phyloP scores from a whole-genome alignment of 2,329 filamentous ascomycete species.

The Ophiocordyceps polyrhachis-furcata region DNA sequence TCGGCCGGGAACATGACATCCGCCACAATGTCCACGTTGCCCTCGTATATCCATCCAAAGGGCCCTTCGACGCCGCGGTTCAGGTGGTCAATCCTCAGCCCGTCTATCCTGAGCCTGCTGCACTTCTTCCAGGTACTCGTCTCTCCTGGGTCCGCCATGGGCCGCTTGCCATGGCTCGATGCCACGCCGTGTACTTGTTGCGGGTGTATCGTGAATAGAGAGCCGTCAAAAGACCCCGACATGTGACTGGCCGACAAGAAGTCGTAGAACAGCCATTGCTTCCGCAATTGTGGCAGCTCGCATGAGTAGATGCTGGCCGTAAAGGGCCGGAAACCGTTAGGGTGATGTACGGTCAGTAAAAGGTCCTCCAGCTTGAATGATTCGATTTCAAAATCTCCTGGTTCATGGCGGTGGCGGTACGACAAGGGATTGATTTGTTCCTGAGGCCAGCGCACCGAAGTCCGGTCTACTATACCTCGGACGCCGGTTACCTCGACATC shows the following conservation, averaged over 20 bases:
- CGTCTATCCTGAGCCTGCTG: constrained; percentile 79
- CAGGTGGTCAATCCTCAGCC: constrained; percentile 83
- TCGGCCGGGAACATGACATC: constrained; percentile 91
- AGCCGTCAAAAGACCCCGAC: constrained; percentile 88
- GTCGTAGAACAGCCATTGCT: constrained; percentile 97
- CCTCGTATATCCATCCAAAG: constrained; percentile 95
- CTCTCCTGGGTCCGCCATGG: constrained; percentile 39
- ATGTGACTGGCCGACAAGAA: constrained; percentile 90
- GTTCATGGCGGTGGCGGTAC: constrained; percentile 71
- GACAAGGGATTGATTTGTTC: constrained; percentile 63
- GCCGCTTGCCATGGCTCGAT: constrained; percentile 35
- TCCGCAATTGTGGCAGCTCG: constrained; percentile 78
- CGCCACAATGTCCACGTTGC: constrained; percentile 88
- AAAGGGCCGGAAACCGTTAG: constrained; percentile 80
- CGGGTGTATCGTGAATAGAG: constrained; percentile 91
- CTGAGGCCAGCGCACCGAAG: constrained; percentile 49
- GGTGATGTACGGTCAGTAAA: constrained; percentile 80
- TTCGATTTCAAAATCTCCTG: constrained; percentile 93
- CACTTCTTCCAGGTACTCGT: constrained; percentile 84
- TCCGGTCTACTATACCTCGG: constrained; percentile 79
- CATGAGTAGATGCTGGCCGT: constrained; percentile 91
- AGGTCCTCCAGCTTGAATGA: constrained; percentile 93
- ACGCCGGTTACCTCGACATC: constrained; percentile 92
- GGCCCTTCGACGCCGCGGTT: constrained; percentile 86
- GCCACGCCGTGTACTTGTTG: constrained; percentile 71